Evolutionary conservation across 805 yeast genomes (phyloP), one percentile per base, ranked within the genome.

Genomic region (Kuraishia piskuri): DNA sequence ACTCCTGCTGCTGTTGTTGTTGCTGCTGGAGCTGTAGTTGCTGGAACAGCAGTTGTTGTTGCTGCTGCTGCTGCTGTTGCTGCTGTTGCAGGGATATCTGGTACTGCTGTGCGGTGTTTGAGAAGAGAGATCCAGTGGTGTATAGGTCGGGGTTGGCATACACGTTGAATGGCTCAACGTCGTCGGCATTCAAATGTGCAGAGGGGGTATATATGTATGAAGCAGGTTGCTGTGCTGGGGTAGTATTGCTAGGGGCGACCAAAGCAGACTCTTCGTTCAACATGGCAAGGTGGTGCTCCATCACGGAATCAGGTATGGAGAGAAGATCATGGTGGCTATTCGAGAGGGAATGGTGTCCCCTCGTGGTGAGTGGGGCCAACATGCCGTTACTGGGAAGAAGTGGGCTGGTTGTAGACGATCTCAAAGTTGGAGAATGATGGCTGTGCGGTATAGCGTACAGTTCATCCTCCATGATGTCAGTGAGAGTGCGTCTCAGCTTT

Each of bases 401-500:
- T 36, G 56, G 56, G 53, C 58, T 65, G 22, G 70, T 63, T 52
- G 68, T 59, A 50, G 57, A 62, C 36, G 60, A 59, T 47, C 56
- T 58, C 50, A 57, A 57, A 49, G 53, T 58, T 37, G 59, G 57
- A n/a, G 59, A 22, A 9, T n/a, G 22, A 26, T 36, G 23, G 23
- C 51, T 36, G 25, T 23, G 49, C n/a, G 74, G 74, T 23, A 64
- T 57, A 49, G 73, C 77, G 57, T 79, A 80, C 26, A 81, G 66
- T 55, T 81, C 86, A 53, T 82, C 86, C 56, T 81, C 86, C 75
- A 80, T 74, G 21, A 80, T 76, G 56, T 80, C 85, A 19, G 82
- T 77, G 52, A 79, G 63, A 21, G 84, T 72, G 59, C 82, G 76
- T 63, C 78, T 77, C 46, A 78, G 67, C 17, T 69, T 65, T 23